Evolutionary conservation across 495 filamentous ascomycete species (phyloP).

Genomic region (Beverwykella pulmonaria): DNA sequence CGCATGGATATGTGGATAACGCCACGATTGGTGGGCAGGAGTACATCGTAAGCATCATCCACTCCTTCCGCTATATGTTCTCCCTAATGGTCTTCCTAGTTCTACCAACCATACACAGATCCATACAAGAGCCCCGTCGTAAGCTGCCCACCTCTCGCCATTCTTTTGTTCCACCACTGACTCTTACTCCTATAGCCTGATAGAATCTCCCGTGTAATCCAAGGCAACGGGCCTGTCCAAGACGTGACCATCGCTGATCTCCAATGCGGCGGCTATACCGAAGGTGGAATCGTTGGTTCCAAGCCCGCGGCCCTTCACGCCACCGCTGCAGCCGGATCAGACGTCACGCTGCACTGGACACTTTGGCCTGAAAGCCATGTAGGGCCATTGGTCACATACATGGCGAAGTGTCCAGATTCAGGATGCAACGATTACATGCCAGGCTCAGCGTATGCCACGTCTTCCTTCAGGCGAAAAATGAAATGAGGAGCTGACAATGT

Average conservation of each 20-base stretch:
- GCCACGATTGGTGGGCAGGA: conserved; percentile 50
- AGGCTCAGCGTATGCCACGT: conserved; percentile 27
- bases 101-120: conserved; percentile 52
- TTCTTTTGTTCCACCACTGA: background rate
- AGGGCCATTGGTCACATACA: conserved; percentile 35
- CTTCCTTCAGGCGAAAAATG: background rate
- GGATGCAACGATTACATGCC: conserved; percentile 31
- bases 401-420: conserved; percentile 34
- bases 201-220: conserved; percentile 53
- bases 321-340: conserved; percentile 18
- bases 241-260: conserved; percentile 52
- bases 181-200: conserved; percentile 32
- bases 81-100: no score
- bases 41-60: conserved; percentile 19
- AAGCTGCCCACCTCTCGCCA: background rate
- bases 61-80: no score
- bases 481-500: background rate
- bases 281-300: conserved; percentile 43
- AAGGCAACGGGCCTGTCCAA: conserved; percentile 56
- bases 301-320: conserved; percentile 29
- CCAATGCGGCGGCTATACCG: conserved; percentile 45
- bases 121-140: conserved; percentile 50
- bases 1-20: conserved; percentile 44
- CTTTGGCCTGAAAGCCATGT: conserved; percentile 32
- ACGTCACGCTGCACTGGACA: conserved; percentile 26